Evolutionary conservation across 805 yeast genomes (phyloP), one percentile per base, ranked within the genome.

Genomic region (Blastobotrys muscicola): DNA sequence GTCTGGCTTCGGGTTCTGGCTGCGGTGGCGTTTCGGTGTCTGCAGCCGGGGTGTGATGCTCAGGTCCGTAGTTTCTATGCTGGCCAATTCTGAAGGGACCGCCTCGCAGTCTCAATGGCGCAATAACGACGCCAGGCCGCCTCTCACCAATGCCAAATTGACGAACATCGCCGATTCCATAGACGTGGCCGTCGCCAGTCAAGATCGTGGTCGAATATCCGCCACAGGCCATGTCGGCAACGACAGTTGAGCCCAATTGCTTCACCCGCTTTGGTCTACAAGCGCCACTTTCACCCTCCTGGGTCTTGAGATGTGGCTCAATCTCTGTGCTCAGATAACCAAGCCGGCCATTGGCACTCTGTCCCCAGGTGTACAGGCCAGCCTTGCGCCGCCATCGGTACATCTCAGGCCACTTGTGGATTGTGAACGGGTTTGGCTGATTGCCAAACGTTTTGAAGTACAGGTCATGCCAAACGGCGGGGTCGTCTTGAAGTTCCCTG

Each of bases 161-260:
- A 10, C 70, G 39, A 67, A 64, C 57, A 64, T 66, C 9, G 61
- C 64, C 30, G 59, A 50, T 0, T 82, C 85, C 4, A 57, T 68
- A 80, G 4, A 82, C 55, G 4, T 70, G 63, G 0, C 89, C 87
- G 1, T 68, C 58, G 26, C 68, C 66, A 0, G 82, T 72, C 31
- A 82, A 61, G 2, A 82, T 62, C 41, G 77, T 76, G 47, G 79
- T 76, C 3, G 79, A 71, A 53, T 70, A 81, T 1, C 90, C 90
- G 29, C 82, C 82, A 7, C 79, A 77, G 16, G 74, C 65, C 1
- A 81, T 63, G 50, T 75, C 80, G 0, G 69, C 54, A 1, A 74
- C 56, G 2, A 62, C 49, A 16, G 56, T 49, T 3, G 62, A 55
- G 4, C 64, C 58, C 36, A 76, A 60, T 2, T 61, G 59, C 1